Conservation (phyloP, 2,329 filamentous ascomycete species). For the Fusarium sulawesiense region DNA sequence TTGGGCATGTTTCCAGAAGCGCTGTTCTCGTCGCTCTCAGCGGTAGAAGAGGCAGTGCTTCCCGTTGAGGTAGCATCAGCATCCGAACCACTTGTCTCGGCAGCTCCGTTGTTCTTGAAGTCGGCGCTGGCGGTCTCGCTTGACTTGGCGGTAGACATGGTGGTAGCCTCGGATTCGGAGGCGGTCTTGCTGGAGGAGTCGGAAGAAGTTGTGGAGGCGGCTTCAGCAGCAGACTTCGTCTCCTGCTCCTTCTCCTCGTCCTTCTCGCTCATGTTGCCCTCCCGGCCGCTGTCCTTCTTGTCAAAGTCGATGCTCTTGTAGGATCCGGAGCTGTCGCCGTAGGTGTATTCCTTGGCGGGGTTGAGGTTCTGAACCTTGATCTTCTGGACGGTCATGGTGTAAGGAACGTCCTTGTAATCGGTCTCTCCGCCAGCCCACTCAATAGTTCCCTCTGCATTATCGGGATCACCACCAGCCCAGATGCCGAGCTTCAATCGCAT, state of each 20-base stretch:
- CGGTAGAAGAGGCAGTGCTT: conserved; percentile 12
- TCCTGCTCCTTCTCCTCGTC: not conserved
- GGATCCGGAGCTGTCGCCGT: conserved; percentile 42
- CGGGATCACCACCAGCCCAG: conserved; percentile 58
- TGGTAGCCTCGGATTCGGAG: conserved; percentile 4
- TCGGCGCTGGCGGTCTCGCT: conserved; percentile 1
- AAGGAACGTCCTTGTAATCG: conserved; percentile 59
- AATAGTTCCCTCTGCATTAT: conserved; percentile 67
- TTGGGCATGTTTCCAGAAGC: conserved; percentile 18
- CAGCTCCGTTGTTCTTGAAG: conserved; percentile 28
- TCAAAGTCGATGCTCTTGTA: conserved; percentile 43
- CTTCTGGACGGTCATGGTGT: conserved; percentile 67
- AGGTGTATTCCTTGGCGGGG: conserved; percentile 50
- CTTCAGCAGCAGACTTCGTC: not conserved
- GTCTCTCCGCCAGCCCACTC: conserved; percentile 73
- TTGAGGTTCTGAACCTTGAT: conserved; percentile 58
- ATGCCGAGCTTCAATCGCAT: conserved; percentile 73
- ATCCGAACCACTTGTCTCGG: not conserved
- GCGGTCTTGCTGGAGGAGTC: not conserved
- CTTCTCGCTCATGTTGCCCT: not conserved
- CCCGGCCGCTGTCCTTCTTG: conserved; percentile 9
- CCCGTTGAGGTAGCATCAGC: not conserved
- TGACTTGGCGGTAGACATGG: conserved; percentile 3
- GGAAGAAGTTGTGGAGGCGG: conserved; percentile 1
- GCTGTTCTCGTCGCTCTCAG: not conserved